Percentiles rank a stretch among this genome's conserved stretches.
phyloP scores from a whole-genome alignment of 768 basidiomycete genomes.

The Chalciporus piperatus region DNA sequence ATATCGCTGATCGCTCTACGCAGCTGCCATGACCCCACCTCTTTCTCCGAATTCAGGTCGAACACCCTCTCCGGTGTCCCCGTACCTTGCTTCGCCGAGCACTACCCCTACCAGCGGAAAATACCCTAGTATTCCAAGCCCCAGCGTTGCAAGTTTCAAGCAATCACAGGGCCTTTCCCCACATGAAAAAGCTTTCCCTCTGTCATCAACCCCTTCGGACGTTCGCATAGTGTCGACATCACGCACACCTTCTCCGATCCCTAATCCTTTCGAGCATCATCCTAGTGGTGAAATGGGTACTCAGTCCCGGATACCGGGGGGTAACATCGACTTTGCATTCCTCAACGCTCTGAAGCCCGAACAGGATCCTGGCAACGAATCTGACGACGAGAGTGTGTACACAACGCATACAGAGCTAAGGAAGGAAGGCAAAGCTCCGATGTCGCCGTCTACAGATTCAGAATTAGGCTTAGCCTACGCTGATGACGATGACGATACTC shows the following conservation, averaged over 20 bases:
- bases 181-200: slow-evolving; percentile 17
- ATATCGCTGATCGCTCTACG: slow-evolving; percentile 10
- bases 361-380: slow-evolving; percentile 22
- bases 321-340: slow-evolving; percentile 46
- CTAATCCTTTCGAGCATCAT: slow-evolving; percentile 90
- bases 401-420: slow-evolving; percentile 29
- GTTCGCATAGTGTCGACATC: slow-evolving; percentile 31
- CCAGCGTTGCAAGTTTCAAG: slow-evolving; percentile 12
- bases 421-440: slow-evolving; percentile 14
- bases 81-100: slow-evolving; percentile 25
- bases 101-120: slow-evolving; percentile 13
- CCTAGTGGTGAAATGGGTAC: slow-evolving; percentile 63
- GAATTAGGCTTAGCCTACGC: slow-evolving; percentile 40
- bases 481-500: slow-evolving; percentile 32
- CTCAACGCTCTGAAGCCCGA: slow-evolving; percentile 51
- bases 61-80: slow-evolving; percentile 35
- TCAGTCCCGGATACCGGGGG: slow-evolving; percentile 21
- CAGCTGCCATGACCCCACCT: slow-evolving; percentile 32
- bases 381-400: slow-evolving; percentile 35
- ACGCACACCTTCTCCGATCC: slow-evolving; percentile 49
- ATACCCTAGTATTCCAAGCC: slow-evolving; percentile 19
- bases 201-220: slow-evolving; percentile 18
- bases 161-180: slow-evolving; percentile 5
- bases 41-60: slow-evolving; percentile 33
- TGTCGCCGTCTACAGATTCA: slow-evolving; percentile 28